A percentile compares a stretch with the other conserved stretches of the same genome.
These are phyloP conservation scores for Aspergillus piperis DNA, from an alignment of 2,329 filamentous ascomycete species.

Conservation along the genomic window DNA sequence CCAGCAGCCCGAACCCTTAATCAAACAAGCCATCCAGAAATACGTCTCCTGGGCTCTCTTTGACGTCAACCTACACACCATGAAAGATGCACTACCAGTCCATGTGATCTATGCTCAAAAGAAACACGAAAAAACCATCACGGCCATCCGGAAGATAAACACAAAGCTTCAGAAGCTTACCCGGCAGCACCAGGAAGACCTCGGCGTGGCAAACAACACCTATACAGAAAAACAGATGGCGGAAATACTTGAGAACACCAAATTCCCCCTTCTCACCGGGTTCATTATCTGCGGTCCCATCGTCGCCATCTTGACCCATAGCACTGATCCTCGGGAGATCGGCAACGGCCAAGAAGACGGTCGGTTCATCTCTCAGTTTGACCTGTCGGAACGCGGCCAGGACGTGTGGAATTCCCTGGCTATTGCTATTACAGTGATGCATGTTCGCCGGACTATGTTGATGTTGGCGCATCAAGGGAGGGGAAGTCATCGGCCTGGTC, in stretches of 20 bases:
- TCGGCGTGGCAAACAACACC: slow-evolving; percentile 4
- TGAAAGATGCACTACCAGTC: slow-evolving; percentile 43
- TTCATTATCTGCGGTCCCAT: slow-evolving; percentile 57
- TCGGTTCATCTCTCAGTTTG: slow-evolving; percentile 53
- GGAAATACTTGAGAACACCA: neutral
- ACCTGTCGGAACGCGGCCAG: slow-evolving; percentile 54
- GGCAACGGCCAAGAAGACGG: slow-evolving; percentile 20
- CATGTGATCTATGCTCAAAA: slow-evolving; percentile 49
- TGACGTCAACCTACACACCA: slow-evolving; percentile 48
- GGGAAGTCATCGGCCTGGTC: slow-evolving; percentile 16
- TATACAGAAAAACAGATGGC: neutral
- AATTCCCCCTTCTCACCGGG: slow-evolving; percentile 54
- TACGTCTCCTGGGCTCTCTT: slow-evolving; percentile 58
- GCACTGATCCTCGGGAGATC: slow-evolving; percentile 39
- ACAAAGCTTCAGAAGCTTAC: slow-evolving; percentile 48
- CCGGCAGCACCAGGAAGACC: slow-evolving; percentile 42
- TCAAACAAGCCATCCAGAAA: slow-evolving; percentile 45
- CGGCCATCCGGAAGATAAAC: slow-evolving; percentile 47
- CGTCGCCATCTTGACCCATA: slow-evolving; percentile 55
- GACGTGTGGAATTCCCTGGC: slow-evolving; percentile 64
- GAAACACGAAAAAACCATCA: slow-evolving; percentile 40
- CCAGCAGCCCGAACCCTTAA: slow-evolving; percentile 37
- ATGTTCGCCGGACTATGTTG: slow-evolving; percentile 54
- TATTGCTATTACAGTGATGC: slow-evolving; percentile 57
- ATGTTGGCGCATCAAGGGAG: slow-evolving; percentile 41